Percentiles rank a stretch among this genome's conserved stretches.
Evolutionary conservation across 352 stramenopile species (phyloP).

Genomic region (Phytophthora quininea): DNA sequence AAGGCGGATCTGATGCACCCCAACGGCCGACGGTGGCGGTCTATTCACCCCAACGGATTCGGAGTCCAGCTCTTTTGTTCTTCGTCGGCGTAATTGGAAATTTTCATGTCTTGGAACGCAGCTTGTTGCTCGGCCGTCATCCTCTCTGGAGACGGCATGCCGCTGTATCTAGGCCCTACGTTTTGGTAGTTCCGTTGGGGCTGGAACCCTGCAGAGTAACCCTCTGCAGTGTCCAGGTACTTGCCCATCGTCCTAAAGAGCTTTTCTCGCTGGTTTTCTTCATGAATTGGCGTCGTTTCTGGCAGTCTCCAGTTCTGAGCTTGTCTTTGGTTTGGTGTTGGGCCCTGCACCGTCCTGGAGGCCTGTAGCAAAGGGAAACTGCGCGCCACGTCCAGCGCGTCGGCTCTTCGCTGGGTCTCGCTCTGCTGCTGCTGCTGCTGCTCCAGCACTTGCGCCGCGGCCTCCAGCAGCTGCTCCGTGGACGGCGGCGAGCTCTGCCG

Average conservation of each 20-base stretch:
- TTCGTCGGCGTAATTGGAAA: slow-evolving; percentile 35
- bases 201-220: slow-evolving; percentile 2
- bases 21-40: slow-evolving; percentile 4
- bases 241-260: slow-evolving; percentile 66
- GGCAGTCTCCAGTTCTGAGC: neutral
- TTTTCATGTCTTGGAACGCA: slow-evolving; percentile 45
- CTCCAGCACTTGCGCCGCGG: slow-evolving; percentile 15
- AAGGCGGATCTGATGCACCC: slow-evolving; percentile 23
- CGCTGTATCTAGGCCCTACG: slow-evolving; percentile 9
- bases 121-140: slow-evolving; percentile 38
- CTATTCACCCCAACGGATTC: slow-evolving; percentile 12
- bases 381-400: slow-evolving; percentile 35
- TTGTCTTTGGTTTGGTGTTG: neutral
- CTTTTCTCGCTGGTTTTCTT: slow-evolving; percentile 36
- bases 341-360: neutral
- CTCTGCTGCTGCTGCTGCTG: slow-evolving; percentile 13
- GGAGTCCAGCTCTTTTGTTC: slow-evolving; percentile 24
- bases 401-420: neutral
- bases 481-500: slow-evolving; percentile 27
- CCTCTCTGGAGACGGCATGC: slow-evolving; percentile 31
- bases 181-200: slow-evolving; percentile 19
- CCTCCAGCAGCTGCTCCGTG: slow-evolving; percentile 16
- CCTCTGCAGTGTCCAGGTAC: slow-evolving; percentile 32
- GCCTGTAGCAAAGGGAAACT: slow-evolving; percentile 51
- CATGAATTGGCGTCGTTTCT: neutral